Base-by-base conservation (phyloP, 495 filamentous ascomycete species). In the Cercophora newfieldiana region DNA sequence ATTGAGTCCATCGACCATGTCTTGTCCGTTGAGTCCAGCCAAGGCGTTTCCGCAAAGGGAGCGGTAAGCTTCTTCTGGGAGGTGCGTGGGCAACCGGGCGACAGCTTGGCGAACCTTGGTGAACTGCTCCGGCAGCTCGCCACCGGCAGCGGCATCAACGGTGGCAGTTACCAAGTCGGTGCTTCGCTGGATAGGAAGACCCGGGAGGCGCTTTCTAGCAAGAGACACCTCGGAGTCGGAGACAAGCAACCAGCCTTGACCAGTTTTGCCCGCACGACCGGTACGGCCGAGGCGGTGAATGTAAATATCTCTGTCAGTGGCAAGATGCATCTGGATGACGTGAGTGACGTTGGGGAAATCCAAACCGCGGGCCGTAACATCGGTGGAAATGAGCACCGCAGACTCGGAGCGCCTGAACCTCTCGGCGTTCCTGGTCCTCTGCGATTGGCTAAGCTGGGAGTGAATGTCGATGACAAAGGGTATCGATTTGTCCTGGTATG, bases 301-400 rank as follows among this genome's bases (percentile, higher is more conserved):
- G 76, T 97, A 97, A 62, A 89, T 84, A 63, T 97, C 94, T 18
- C 87, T 80, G 67, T 85, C 84, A 7, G 83, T 77, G 3, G 94
- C 92, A 16, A 89, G 70, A 55, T 92, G 91, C 60, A 94, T 75
- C 73, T 97, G 94, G 72, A 97, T 87, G 67, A 97, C 93, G 68
- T 97, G 87, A 51, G 93, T 89, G 59, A 97, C 94, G 68, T 93
- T 88, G 61, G 94, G 93, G 80, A 97, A 97, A 75, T 97, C 94
- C 92, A 97, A 94, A 70, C 95, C 95, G 73, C 95, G 88, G 16
- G 95, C 92, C 1, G 94, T 95, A 26, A 99, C 94, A 76, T 99
- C 95, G 4, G 93, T 93, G 1, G 94, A 94, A 75, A 98, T 86
- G 26, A 99, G 84, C 61, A 99, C 90, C 29, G 81, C 94, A 26